Percentiles rank a stretch among this genome's conserved stretches.
These are phyloP conservation scores for Kregervanrija fluxuum DNA, from an alignment of 805 yeast genomes.

Conservation along the genomic window DNA sequence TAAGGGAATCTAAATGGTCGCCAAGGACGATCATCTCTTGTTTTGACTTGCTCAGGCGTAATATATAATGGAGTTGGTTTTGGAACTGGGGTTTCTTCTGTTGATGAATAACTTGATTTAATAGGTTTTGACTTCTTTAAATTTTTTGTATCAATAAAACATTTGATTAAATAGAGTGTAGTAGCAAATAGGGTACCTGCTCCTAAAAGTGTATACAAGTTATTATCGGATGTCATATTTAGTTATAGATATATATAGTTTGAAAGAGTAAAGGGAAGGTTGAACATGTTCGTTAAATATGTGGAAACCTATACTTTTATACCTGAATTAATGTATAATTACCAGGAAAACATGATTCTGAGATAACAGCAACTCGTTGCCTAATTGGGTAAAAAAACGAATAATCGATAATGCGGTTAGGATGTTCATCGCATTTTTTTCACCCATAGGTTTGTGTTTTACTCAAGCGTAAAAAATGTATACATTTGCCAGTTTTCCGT, in stretches of 20 bases:
- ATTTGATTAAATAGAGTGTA: conserved; percentile 10
- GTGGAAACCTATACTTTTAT: too few species aligned
- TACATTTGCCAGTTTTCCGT: too few species aligned
- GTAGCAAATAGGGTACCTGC: conserved; percentile 21
- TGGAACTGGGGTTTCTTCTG: conserved; percentile 26
- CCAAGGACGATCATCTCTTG: conserved; percentile 73
- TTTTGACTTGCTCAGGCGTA: conserved; percentile 59
- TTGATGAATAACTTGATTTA: conserved; percentile 5
- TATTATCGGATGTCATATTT: conserved; percentile 2
- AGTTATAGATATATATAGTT: too few species aligned
- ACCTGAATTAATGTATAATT: too few species aligned
- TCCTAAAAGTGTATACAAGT: conserved; percentile 9
- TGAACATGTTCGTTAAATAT: too few species aligned
- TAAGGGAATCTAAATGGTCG: conserved; percentile 77
- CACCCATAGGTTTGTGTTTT: too few species aligned
- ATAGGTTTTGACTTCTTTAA: too few species aligned
- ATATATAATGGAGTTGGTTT: conserved; percentile 52
- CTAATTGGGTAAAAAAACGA: conserved; percentile 5
- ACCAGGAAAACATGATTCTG: too few species aligned
- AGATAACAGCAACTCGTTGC: conserved; percentile 5
- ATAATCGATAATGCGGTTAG: too few species aligned
- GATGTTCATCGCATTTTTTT: too few species aligned
- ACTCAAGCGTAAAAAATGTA: too few species aligned
- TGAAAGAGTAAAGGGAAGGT: too few species aligned
- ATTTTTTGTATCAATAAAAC: neutral